phyloP scores from a whole-genome alignment of 2,329 filamentous ascomycete genomes.

The Aspergillus hortae region DNA sequence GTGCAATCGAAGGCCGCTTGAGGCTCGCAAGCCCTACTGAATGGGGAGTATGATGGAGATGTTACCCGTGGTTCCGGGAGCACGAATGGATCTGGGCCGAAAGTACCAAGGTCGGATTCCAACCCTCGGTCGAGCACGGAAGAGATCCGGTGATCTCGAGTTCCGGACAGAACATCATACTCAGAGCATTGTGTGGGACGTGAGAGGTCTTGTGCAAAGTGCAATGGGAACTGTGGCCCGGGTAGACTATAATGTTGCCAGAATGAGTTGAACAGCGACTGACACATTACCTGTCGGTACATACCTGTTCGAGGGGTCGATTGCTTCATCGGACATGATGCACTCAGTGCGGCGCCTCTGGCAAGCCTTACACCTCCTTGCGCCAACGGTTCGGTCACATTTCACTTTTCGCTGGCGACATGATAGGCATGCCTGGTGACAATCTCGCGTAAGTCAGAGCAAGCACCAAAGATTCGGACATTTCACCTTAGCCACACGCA shows the following conservation, averaged over 20 bases:
- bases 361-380: conserved; percentile 1
- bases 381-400: background rate
- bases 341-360: conserved; percentile 1
- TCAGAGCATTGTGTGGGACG: no score
- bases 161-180: background rate
- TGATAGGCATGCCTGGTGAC: conserved; percentile 1
- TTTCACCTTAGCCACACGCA: background rate
- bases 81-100: background rate
- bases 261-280: no score
- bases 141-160: background rate
- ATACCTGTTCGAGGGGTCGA: background rate
- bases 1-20: background rate
- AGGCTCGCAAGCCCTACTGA: background rate
- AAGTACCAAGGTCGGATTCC: background rate
- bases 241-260: no score
- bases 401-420: conserved; percentile 6
- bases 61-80: background rate
- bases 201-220: no score
- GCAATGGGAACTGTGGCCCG: no score
- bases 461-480: background rate
- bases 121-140: background rate
- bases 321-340: background rate
- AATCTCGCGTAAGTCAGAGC: background rate
- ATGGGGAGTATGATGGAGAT: background rate
- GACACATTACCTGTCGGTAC: background rate